phyloP scores from a whole-genome alignment of 2,329 filamentous ascomycete genomes.

The Proliferodiscus dingleyae region DNA sequence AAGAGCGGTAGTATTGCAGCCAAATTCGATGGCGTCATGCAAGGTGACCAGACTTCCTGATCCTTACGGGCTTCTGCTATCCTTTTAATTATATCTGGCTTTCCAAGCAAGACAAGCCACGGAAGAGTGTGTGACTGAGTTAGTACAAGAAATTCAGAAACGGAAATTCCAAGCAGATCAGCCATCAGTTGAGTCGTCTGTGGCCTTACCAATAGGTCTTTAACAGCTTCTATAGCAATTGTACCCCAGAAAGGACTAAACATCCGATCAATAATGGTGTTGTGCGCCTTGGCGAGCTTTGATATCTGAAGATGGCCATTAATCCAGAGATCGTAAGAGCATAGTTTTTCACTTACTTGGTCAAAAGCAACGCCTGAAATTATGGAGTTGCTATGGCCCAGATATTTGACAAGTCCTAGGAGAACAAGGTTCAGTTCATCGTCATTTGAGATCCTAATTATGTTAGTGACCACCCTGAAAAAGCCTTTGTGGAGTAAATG shows the following conservation, averaged over 20 bases:
- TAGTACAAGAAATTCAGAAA: conserved; percentile 67
- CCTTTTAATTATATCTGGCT: conserved; percentile 71
- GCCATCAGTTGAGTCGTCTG: conserved; percentile 76
- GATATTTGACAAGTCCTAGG: conserved; percentile 76
- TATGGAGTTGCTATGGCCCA: conserved; percentile 77
- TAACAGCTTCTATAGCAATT: conserved; percentile 75
- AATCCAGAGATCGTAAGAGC: not conserved
- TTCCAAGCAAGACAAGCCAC: conserved; percentile 75
- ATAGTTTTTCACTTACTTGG: conserved; percentile 53
- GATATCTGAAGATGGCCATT: conserved; percentile 48
- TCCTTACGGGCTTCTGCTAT: conserved; percentile 76
- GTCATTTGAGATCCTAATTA: conserved; percentile 61
- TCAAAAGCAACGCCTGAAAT: conserved; percentile 78
- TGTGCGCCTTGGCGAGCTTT: conserved; percentile 62
- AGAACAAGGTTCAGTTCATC: conserved; percentile 84
- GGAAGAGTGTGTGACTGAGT: conserved; percentile 82
- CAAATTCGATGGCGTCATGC: conserved; percentile 53
- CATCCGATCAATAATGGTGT: conserved; percentile 59
- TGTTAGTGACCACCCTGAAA: conserved; percentile 7
- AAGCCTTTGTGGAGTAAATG: conserved; percentile 33
- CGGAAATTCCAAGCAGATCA: conserved; percentile 71
- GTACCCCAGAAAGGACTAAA: conserved; percentile 87
- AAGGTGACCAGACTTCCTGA: conserved; percentile 51
- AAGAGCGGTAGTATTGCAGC: conserved; percentile 55
- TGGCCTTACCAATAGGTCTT: conserved; percentile 75